Base-by-base conservation (phyloP, 2,329 filamentous ascomycete genomes). In the Arthrinium phaeospermum region DNA sequence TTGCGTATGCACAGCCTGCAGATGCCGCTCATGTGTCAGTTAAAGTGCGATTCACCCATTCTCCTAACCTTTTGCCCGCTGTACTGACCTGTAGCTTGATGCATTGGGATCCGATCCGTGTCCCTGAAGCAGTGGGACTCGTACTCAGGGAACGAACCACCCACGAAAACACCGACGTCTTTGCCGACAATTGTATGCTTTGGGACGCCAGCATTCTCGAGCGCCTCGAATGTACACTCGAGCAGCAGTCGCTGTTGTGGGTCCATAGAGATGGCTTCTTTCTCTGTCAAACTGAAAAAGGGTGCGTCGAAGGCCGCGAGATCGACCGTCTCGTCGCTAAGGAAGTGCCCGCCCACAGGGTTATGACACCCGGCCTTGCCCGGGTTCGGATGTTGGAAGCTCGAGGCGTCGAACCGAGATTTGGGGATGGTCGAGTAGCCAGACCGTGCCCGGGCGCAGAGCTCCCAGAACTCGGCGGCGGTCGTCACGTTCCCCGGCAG, bases 171-270 rank as follows among this genome's bases (percentile, higher is more conserved):
- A 19, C 85, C 86, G 37, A 86, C 84, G 61, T 86, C 82, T 71
- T 83, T 82, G 6, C 86, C 86, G 1, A 86, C 81, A 49, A 88
- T 82, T 10, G 78, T 75, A 41, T 86, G 84, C 75, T 85, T 86
- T 10, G 86, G 82, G 24, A 88, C 81, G 12, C 87, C 87, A 0
- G 75, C 75, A 37, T 72, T 87, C 75, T 89, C 87, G 13, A 89
- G 79, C 0, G 87, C 86, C 76, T 90, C 87, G 72, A 86, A 89
- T 0, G 86, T 85, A 72, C 85, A 87, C 76, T 90, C 87, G 1
- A 89, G 81, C 10, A 88, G 80, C 27, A 88, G 80, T 1, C 88
- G 82, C 72, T 89, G 87, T 73, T 89, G 87, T 0, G 88, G 88
- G 68, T 90, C 87, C 85, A 89, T 86, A 0, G 78, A 75, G 68